phyloP scores from a whole-genome alignment of 2,329 filamentous ascomycete genomes.

The Diatrype stigma region DNA sequence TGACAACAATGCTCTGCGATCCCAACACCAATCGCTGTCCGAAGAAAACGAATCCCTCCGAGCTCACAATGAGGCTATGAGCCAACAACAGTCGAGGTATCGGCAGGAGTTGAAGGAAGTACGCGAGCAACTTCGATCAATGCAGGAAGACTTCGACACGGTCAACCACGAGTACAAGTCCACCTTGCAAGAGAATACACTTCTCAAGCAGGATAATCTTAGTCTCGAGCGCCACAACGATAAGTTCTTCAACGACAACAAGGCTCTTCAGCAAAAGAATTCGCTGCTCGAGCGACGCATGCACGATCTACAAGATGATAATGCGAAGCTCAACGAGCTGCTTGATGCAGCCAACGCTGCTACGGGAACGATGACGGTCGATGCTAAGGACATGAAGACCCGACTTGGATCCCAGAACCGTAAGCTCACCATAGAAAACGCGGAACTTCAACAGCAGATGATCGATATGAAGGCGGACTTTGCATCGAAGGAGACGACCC shows the following conservation, averaged over 20 bases:
- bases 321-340: conserved; percentile 44
- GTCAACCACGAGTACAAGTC: conserved; percentile 29
- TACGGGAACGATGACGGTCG: conserved; percentile 14
- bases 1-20: conserved; percentile 37
- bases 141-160: conserved; percentile 38
- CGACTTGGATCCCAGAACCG: conserved; percentile 19
- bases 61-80: conserved; percentile 35
- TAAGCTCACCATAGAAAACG: conserved; percentile 19
- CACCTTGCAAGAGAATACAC: conserved; percentile 34
- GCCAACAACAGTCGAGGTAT: conserved; percentile 40
- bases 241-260: conserved; percentile 50
- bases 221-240: conserved; percentile 52
- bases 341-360: conserved; percentile 31
- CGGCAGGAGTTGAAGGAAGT: conserved; percentile 29
- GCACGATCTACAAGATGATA: conserved; percentile 42
- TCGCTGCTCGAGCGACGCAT: conserved; percentile 42
- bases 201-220: conserved; percentile 47
- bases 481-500: conserved; percentile 7
- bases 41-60: conserved; percentile 43
- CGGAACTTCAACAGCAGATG: conserved; percentile 19
- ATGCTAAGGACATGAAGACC: conserved; percentile 18
- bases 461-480: conserved; percentile 16
- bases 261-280: conserved; percentile 35
- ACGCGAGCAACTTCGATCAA: conserved; percentile 29
- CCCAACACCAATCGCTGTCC: conserved; percentile 39